Conservation (phyloP, 2,329 filamentous ascomycete genomes). For the Colletotrichum cereale region DNA sequence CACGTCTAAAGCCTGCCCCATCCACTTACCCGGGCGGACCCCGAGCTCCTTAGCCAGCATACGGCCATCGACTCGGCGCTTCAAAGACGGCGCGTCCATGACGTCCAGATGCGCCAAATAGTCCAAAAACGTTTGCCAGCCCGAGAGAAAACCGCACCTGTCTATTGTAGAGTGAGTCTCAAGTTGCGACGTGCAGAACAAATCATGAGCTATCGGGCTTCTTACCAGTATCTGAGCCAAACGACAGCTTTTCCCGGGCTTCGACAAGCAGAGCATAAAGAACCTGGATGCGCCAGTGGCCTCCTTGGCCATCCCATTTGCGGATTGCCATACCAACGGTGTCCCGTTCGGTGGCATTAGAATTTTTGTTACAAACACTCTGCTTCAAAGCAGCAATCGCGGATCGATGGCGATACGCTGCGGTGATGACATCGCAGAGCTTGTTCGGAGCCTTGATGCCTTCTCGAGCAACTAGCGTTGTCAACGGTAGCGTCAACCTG, state of each 20-base stretch:
- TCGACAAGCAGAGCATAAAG: slow-evolving; percentile 77
- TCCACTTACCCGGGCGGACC: slow-evolving; percentile 84
- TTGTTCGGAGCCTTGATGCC: slow-evolving; percentile 86
- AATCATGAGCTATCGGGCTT: not conserved
- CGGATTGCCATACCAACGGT: slow-evolving; percentile 81
- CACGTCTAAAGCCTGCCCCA: slow-evolving; percentile 81
- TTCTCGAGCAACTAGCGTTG: slow-evolving; percentile 76
- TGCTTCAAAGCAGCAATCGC: slow-evolving; percentile 75
- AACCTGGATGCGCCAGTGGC: slow-evolving; percentile 79
- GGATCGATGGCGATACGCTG: slow-evolving; percentile 70
- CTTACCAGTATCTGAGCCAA: slow-evolving; percentile 30
- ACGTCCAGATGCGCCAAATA: slow-evolving; percentile 67
- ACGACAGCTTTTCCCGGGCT: slow-evolving; percentile 57
- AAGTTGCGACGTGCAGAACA: not conserved
- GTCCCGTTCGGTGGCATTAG: slow-evolving; percentile 67
- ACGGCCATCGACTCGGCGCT: slow-evolving; percentile 79
- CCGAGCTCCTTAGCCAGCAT: slow-evolving; percentile 77
- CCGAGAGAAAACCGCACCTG: slow-evolving; percentile 58
- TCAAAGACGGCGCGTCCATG: slow-evolving; percentile 69
- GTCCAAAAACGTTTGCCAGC: slow-evolving; percentile 69
- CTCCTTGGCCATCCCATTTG: slow-evolving; percentile 72
- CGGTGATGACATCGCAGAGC: slow-evolving; percentile 74
- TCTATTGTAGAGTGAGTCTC: slow-evolving; percentile 48
- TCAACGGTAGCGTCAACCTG: slow-evolving; percentile 60
- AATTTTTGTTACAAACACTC: slow-evolving; percentile 60